Percentiles rank a stretch among this genome's conserved stretches.
These are phyloP conservation scores for Pythium rishiriense DNA, from an alignment of 352 stramenopile species.

Conservation along the genomic window DNA sequence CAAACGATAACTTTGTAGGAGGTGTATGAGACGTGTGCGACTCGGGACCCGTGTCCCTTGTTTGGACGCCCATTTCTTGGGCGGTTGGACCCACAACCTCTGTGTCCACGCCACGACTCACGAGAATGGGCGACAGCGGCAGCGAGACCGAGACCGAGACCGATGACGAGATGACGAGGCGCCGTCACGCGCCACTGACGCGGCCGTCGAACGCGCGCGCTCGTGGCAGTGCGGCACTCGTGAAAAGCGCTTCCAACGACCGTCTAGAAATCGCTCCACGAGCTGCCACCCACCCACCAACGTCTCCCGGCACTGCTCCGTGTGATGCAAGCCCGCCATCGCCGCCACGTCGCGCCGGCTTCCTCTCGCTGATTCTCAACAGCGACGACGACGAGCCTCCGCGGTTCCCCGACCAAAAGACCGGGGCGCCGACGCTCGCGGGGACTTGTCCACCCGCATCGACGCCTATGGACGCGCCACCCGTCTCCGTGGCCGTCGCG, in stretches of 20 bases:
- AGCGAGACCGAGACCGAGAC: constrained; percentile 26
- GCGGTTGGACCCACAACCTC: constrained; percentile 3
- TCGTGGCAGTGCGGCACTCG: not conserved
- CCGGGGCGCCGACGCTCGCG: no score
- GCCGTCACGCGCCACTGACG: not conserved
- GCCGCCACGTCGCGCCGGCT: not conserved
- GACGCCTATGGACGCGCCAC: not conserved
- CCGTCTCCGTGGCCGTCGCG: no score
- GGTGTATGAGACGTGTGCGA: constrained; percentile 19
- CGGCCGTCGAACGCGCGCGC: not conserved
- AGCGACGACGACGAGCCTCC: constrained; percentile 18
- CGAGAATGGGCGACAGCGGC: constrained; percentile 8
- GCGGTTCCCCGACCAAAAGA: not conserved
- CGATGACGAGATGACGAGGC: constrained; percentile 21
- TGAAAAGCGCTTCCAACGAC: not conserved
- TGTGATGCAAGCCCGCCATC: not conserved
- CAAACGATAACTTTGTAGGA: constrained; percentile 3
- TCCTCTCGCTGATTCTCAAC: constrained; percentile 2
- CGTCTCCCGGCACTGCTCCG: no score
- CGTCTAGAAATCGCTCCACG: not conserved
- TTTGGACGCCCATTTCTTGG: not conserved
- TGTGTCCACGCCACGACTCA: not conserved
- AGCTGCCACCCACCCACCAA: no score
- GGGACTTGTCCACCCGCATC: not conserved
- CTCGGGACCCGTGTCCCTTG: constrained; percentile 6